phyloP scores from a whole-genome alignment of 2,329 filamentous ascomycete species.

The Teratosphaeria viscida region DNA sequence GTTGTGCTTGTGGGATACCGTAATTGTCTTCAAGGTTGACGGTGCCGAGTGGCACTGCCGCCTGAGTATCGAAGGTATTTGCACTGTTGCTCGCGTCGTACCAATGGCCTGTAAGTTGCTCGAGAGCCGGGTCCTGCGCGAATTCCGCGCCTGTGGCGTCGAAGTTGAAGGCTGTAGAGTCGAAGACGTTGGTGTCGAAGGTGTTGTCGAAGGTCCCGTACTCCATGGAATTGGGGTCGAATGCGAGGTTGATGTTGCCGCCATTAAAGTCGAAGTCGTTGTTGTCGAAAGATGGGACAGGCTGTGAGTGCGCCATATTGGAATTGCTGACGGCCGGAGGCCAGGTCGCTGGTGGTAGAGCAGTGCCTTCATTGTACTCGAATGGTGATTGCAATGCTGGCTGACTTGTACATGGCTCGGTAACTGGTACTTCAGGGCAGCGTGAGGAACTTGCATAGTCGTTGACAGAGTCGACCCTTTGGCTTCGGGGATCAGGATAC shows the following conservation, averaged over 20 bases:
- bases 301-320: conserved; percentile 7
- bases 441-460: conserved; percentile 8
- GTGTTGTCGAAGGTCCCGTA: conserved; percentile 3
- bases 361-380: conserved; percentile 20
- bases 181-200: conserved; percentile 16
- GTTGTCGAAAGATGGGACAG: conserved; percentile 12
- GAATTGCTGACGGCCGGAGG: conserved; percentile 11
- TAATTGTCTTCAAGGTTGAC: conserved; percentile 2
- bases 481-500: conserved; percentile 6
- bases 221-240: conserved; percentile 19
- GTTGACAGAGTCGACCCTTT: conserved; percentile 15
- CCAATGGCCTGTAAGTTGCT: conserved; percentile 14
- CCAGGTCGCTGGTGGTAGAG: conserved; percentile 20
- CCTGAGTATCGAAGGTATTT: conserved; percentile 7
- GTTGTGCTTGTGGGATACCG: not conserved
- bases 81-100: conserved; percentile 6
- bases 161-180: conserved; percentile 22
- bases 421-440: conserved; percentile 6
- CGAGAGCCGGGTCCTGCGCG: conserved; percentile 13
- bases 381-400: conserved; percentile 21
- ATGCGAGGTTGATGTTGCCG: conserved; percentile 31
- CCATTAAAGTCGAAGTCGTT: conserved; percentile 32
- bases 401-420: conserved; percentile 1
- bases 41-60: not conserved
- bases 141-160: conserved; percentile 10